These are phyloP conservation scores for Myriangium duriaei DNA, from an alignment of 2,329 filamentous ascomycete species.

Conservation along the genomic window DNA sequence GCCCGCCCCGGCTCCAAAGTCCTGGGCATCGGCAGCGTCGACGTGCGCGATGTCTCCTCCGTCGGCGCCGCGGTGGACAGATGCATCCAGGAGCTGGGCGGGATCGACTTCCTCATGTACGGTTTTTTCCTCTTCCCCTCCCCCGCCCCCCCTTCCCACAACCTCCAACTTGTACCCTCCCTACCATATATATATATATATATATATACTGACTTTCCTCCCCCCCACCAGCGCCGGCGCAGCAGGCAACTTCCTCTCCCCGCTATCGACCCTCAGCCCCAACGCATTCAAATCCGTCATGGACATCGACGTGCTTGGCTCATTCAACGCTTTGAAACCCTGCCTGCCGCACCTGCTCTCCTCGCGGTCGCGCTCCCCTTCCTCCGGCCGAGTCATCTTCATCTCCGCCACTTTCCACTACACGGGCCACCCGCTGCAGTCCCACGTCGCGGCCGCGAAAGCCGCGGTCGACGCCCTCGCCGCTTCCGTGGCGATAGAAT, in stretches of 20 bases:
- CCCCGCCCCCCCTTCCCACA: too few relatives aligned
- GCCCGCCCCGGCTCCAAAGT: conserved; percentile 70
- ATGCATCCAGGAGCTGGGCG: conserved; percentile 71
- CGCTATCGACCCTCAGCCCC: conserved; percentile 64
- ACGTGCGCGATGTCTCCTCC: conserved; percentile 55
- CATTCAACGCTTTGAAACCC: conserved; percentile 89
- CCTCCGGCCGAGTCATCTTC: conserved; percentile 76
- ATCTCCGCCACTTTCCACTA: conserved; percentile 88
- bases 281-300: conserved; percentile 95
- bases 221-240: conserved; percentile 51
- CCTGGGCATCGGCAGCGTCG: conserved; percentile 63
- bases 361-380: conserved; percentile 52
- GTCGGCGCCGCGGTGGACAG: conserved; percentile 63
- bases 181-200: too few relatives aligned
- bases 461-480: conserved; percentile 79
- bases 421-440: conserved; percentile 70
- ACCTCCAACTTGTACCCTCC: conserved; percentile 36
- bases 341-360: conserved; percentile 68
- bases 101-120: conserved; percentile 86
- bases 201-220: not conserved
- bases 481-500: conserved; percentile 70
- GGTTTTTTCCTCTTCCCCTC: conserved; percentile 17
- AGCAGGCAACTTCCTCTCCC: conserved; percentile 87
- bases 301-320: conserved; percentile 89
- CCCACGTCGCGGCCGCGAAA: conserved; percentile 86